Percentiles rank a stretch among this genome's conserved stretches.
Evolutionary conservation across 768 basidiomycete genomes (phyloP).

Genomic region (Russula brevipes): DNA sequence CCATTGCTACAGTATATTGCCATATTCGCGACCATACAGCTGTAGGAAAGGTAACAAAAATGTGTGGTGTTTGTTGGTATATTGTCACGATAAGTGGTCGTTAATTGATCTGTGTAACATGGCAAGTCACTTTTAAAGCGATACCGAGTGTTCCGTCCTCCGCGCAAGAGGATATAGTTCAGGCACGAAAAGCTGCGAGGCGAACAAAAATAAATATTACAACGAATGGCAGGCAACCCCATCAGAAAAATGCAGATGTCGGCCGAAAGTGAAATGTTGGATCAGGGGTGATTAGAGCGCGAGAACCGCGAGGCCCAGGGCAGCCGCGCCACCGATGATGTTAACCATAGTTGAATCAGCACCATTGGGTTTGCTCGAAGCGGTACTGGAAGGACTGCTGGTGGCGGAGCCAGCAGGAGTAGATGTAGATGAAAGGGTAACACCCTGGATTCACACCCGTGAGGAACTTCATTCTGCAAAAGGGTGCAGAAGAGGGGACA

Average conservation of each 20-base stretch:
- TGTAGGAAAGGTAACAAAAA: background rate
- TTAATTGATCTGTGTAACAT: background rate
- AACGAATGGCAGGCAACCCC: background rate
- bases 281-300: slow-evolving; percentile 4
- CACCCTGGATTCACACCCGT: slow-evolving; percentile 14
- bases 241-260: background rate
- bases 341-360: slow-evolving; percentile 11
- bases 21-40: background rate
- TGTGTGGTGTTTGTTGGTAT: slow-evolving; percentile 9
- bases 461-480: background rate
- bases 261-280: background rate
- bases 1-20: background rate
- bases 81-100: background rate
- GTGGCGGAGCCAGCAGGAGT: background rate
- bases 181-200: background rate
- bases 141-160: background rate
- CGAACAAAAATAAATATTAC: background rate
- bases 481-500: background rate
- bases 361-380: background rate
- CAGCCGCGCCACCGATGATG: slow-evolving; percentile 17
- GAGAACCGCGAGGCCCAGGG: slow-evolving; percentile 16
- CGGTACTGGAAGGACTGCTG: background rate
- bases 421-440: slow-evolving; percentile 17
- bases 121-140: background rate
- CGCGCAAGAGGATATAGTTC: background rate